Base-by-base conservation (phyloP, 2,329 filamentous ascomycete genomes). In the Orbilia brochopaga region DNA sequence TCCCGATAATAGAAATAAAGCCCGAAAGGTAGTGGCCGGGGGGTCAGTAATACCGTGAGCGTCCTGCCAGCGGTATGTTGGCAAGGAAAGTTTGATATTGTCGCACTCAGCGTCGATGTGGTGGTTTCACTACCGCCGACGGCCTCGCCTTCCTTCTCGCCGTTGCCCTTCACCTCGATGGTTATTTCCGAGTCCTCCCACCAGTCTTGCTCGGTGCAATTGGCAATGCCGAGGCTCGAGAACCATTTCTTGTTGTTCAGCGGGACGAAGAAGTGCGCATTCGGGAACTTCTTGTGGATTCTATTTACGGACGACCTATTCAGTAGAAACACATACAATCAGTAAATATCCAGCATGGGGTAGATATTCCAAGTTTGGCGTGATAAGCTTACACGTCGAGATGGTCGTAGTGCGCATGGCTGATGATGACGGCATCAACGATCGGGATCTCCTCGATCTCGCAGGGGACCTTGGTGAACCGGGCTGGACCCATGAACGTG, bases 391-490 rank as follows among this genome's bases (percentile, higher is more conserved):
- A 84, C 76, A 91, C 87, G 0, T 90, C 93, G 11, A 97, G 82
- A 78, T 97, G 93, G 79, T 97, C 93, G 79, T 97, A 97, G 80
- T 97, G 93, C 76, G 88, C 92, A 80, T 97, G 92, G 17, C 88
- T 91, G 75, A 96, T 96, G 60, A 94, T 82, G 8, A 91, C 89
- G 27, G 87, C 86, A 76, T 94, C 90, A 48, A 92, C 85, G 64
- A 84, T 80, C 7, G 92, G 92, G 2, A 97, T 85, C 74, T 96
- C 91, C 56, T 85, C 83, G 73, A 96, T 85, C 61, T 87, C 80
- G 79, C 92, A 96, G 0, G 93, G 90, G 65, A 84, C 83, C 21
- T 87, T 83, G 0, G 92, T 96, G 80, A 86, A 96, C 55, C 93
- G 84, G 80, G 90, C 90, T 1, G 92, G 89, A 0, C 87, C 87